Evolutionary conservation across 179 eudicot genomes (phyloP).

Genomic region (Beta lomatogona): DNA sequence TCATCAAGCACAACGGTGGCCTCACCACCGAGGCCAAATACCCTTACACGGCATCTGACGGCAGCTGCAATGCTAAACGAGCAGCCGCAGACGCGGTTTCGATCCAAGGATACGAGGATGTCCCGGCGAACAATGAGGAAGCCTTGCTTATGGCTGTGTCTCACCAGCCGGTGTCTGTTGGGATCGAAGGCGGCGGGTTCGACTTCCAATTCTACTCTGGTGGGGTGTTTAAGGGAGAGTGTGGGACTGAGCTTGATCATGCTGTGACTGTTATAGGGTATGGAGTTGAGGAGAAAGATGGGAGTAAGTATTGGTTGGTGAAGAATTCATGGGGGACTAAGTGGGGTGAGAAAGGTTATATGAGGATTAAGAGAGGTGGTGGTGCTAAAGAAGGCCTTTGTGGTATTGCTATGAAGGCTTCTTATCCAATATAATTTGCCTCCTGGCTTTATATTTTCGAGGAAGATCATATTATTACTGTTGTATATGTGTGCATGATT

Average conservation of each 20-base stretch:
- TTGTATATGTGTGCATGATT: no score
- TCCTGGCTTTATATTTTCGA: no score
- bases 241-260: conserved; percentile 42
- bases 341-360: conserved; percentile 52
- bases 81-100: conserved; percentile 26
- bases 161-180: conserved; percentile 53
- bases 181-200: conserved; percentile 42
- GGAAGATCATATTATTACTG: no score
- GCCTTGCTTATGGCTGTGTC: conserved; percentile 49
- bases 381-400: conserved; percentile 44
- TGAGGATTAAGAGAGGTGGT: conserved; percentile 43
- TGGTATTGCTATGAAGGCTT: conserved; percentile 52
- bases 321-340: conserved; percentile 56
- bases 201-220: conserved; percentile 43
- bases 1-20: conserved; percentile 40
- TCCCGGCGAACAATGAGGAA: conserved; percentile 41
- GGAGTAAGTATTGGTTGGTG: conserved; percentile 51
- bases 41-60: conserved; percentile 47
- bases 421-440: conserved; percentile 38
- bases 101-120: conserved; percentile 42
- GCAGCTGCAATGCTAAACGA: conserved; percentile 28
- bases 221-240: conserved; percentile 48
- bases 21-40: conserved; percentile 47
- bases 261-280: conserved; percentile 50
- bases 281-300: conserved; percentile 34